Percentiles rank a stretch among this genome's conserved stretches.
Evolutionary conservation across 1,284 basidiomycete species (phyloP).

Genomic region (Cutaneotrichosporon dermatis): DNA sequence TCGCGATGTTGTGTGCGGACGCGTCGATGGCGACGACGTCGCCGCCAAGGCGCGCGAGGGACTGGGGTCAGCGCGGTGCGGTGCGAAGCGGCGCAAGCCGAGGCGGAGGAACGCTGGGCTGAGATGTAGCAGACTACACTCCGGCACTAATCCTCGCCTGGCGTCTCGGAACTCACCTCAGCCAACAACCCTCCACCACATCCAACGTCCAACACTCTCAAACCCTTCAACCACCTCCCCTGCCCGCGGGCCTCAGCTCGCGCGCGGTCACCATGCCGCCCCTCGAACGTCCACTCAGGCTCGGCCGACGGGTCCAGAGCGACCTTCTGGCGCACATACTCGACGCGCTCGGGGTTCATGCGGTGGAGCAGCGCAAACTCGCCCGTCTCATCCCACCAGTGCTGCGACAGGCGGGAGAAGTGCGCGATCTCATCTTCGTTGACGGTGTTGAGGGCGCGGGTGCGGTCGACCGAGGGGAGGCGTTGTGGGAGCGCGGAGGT

Average conservation of each 20-base stretch:
- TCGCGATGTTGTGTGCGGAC: slow-evolving; percentile 75
- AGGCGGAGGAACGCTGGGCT: no score
- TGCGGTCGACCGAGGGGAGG: neutral
- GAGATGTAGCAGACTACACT: no score
- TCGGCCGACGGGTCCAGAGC: slow-evolving; percentile 58
- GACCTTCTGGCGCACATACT: slow-evolving; percentile 79
- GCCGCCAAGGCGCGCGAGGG: slow-evolving; percentile 80
- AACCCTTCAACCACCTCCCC: slow-evolving; percentile 55
- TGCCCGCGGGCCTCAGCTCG: slow-evolving; percentile 27
- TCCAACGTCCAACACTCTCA: slow-evolving; percentile 77
- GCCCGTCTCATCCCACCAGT: slow-evolving; percentile 96
- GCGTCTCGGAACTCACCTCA: slow-evolving; percentile 67
- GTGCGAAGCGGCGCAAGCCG: neutral
- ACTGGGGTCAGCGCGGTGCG: slow-evolving; percentile 52
- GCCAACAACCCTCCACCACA: slow-evolving; percentile 93
- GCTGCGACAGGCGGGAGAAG: slow-evolving; percentile 82
- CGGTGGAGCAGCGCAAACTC: slow-evolving; percentile 86
- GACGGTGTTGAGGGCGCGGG: slow-evolving; percentile 51
- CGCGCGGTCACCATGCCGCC: slow-evolving; percentile 45
- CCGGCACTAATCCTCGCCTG: no score
- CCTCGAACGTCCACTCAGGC: slow-evolving; percentile 42
- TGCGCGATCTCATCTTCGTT: slow-evolving; percentile 82
- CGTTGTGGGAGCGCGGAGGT: neutral
- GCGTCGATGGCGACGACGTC: slow-evolving; percentile 86
- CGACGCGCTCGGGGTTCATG: slow-evolving; percentile 90